Percentiles rank a stretch among this genome's conserved stretches.
Evolutionary conservation across 2,329 filamentous ascomycete genomes (phyloP).

Genomic region (Pleurostoma richardsiae): DNA sequence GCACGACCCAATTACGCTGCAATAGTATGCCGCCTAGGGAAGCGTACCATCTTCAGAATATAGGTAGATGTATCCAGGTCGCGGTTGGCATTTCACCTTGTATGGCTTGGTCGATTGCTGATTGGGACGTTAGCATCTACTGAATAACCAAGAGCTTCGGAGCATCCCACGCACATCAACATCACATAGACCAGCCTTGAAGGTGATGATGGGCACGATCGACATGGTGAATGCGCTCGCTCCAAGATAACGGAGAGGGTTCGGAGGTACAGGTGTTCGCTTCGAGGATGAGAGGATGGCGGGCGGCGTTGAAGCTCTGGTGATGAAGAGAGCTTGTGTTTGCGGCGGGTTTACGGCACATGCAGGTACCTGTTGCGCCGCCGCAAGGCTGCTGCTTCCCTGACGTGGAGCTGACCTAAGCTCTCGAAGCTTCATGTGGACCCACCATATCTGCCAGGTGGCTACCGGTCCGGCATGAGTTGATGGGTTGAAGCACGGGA

Average conservation of each 20-base stretch:
- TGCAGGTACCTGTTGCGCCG: background rate
- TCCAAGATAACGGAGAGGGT: background rate
- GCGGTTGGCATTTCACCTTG: constrained; percentile 68
- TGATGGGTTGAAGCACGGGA: too few species aligned
- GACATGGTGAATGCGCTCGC: constrained; percentile 58
- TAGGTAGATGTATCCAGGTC: constrained; percentile 84
- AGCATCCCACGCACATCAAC: constrained; percentile 59
- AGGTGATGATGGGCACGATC: constrained; percentile 81
- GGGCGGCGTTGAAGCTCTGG: too few species aligned
- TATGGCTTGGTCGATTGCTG: constrained; percentile 53
- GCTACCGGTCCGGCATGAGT: too few species aligned
- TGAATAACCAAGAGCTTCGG: too few species aligned
- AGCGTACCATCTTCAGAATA: constrained; percentile 76
- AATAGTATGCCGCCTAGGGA: too few species aligned
- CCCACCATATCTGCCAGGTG: too few species aligned
- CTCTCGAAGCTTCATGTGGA: too few species aligned
- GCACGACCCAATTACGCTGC: too few species aligned
- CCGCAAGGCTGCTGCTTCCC: constrained; percentile 9
- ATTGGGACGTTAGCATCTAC: constrained; percentile 11
- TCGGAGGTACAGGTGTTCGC: background rate
- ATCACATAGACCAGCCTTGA: constrained; percentile 91
- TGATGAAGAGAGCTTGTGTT: too few species aligned
- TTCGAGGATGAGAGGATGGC: too few species aligned
- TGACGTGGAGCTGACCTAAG: constrained; percentile 8
- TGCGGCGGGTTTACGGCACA: too few species aligned